Base-by-base conservation (phyloP, 1,139 yeast genomes). In the Petasospora fabianii region DNA sequence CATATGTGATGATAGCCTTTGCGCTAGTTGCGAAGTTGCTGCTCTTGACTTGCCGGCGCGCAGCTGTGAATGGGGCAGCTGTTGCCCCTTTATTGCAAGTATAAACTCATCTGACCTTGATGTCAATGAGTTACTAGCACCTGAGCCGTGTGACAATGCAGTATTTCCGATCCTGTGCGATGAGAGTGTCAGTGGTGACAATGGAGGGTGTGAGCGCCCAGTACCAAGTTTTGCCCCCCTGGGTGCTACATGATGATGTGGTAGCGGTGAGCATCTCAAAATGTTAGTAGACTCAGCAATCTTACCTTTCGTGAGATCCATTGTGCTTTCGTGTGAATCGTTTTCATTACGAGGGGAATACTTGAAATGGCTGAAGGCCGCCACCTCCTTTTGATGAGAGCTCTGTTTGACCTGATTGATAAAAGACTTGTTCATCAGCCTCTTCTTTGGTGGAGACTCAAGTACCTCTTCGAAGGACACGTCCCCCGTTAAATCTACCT, bases 261-360 rank as follows among this genome's bases (percentile, higher is more conserved):
- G 32, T n/a, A 14, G 18, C 5, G 51, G 53, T 0, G 49, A 43
- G 17, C 38, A 37, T 19, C 29, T 28, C 13, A 45, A 18, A 12
- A 51, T 49, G 30, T 46, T 48, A 17, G 55, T 51, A 3, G 55
- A 51, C 39, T 50, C 54, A 3, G 51, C 55, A 18, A 50, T 37
- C 27, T 43, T 43, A 5, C 50, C 42, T 17, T 42, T 45, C 1
- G 44, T 42, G 14, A 48, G 37, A 1, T 50, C 51, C 24, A 41
- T 34, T 3, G 47, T 22, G 4, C 12, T 11, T 15, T 13, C 22
- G 1, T 10, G 20, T 18, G 30, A 15, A 13, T 26, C 22, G 3
- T 27, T n/a, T n/a, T n/a, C n/a, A n/a, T n/a, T n/a, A n/a, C n/a
- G 15, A 19, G 32, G 16, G n/a, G 24, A 15, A 12, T 28, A 19